These are phyloP conservation scores for Amanita rubescens DNA, from an alignment of 768 basidiomycete genomes.

Conservation along the genomic window DNA sequence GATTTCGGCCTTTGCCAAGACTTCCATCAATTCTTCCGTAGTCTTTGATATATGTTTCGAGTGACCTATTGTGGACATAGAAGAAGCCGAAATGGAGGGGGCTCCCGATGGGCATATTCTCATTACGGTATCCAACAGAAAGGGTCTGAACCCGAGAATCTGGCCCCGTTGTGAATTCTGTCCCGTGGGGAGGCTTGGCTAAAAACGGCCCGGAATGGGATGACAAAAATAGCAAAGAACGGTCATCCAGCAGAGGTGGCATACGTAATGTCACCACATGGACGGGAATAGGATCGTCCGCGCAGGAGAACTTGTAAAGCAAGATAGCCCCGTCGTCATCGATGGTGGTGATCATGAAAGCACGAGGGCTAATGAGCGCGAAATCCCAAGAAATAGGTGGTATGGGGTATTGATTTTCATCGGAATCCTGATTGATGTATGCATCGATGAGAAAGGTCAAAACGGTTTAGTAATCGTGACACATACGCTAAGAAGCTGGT, in stretches of 20 bases:
- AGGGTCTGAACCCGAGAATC: constrained; percentile 1
- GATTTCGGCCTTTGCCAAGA: too few relatives aligned
- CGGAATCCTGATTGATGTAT: neutral
- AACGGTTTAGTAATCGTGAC: neutral
- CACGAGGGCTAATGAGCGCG: constrained; percentile 36
- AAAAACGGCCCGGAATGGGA: constrained; percentile 29
- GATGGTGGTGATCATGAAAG: constrained; percentile 34
- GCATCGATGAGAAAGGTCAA: neutral
- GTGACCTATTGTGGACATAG: neutral
- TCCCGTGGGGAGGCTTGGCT: constrained; percentile 15
- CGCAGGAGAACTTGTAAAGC: constrained; percentile 32
- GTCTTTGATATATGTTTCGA: neutral
- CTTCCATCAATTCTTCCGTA: neutral
- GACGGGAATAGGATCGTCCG: neutral
- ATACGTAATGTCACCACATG: constrained; percentile 13
- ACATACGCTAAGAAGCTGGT: constrained; percentile 34
- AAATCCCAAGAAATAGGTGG: constrained; percentile 33
- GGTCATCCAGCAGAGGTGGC: constrained; percentile 8
- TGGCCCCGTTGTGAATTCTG: constrained; percentile 17
- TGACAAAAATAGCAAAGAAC: constrained; percentile 11
- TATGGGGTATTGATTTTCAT: neutral
- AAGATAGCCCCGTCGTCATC: constrained; percentile 29
- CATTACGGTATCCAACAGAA: neutral
- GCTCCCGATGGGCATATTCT: neutral
- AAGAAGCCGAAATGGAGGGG: neutral